Conservation (phyloP, 306 rosid genomes). For the Lathyrus oleraceus region DNA sequence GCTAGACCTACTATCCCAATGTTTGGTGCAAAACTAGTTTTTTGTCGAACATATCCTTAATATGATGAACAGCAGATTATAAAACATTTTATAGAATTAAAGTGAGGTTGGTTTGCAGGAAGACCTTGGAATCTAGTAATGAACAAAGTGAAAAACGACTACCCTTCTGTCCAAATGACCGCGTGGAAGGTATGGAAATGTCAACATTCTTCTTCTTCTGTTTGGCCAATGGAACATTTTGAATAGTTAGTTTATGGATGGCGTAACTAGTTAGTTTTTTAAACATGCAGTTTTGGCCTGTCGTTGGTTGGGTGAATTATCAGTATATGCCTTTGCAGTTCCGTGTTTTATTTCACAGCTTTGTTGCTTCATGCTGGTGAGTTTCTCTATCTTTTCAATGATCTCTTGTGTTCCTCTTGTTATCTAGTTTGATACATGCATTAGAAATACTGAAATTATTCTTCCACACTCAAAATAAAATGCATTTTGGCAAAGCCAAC, state of each 20-base stretch:
- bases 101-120: slow-evolving; percentile 51
- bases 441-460: no score
- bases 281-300: slow-evolving; percentile 79
- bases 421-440: no score
- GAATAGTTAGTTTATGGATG: slow-evolving; percentile 24
- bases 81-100: no score
- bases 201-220: slow-evolving; percentile 10
- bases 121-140: slow-evolving; percentile 68
- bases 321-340: slow-evolving; percentile 84
- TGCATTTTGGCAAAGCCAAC: no score
- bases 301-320: slow-evolving; percentile 93
- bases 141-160: slow-evolving; percentile 65
- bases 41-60: background rate
- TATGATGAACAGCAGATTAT: no score
- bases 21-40: background rate
- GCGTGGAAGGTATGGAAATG: slow-evolving; percentile 83
- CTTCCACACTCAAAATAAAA: no score
- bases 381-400: slow-evolving; percentile 24
- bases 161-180: slow-evolving; percentile 73
- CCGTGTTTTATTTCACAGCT: slow-evolving; percentile 81
- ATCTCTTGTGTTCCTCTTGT: no score
- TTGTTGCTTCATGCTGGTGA: slow-evolving; percentile 80
- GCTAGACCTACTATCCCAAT: background rate
- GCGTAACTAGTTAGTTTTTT: background rate
- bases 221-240: slow-evolving; percentile 4